Base-by-base conservation (phyloP, 805 yeast species). In the Kregervanrija delftensis region DNA sequence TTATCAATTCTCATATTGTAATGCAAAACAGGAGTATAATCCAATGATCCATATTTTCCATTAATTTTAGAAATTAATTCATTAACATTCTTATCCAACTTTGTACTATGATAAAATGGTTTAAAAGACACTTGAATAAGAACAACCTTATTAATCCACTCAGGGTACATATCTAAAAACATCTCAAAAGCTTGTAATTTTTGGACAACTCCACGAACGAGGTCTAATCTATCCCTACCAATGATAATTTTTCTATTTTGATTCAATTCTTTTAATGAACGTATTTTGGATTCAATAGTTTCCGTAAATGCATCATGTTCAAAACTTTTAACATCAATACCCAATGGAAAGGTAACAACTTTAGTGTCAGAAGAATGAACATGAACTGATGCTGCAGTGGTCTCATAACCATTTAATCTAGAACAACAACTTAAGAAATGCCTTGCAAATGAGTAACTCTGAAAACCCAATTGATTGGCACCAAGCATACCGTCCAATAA, bases 361-460 rank as follows among this genome's bases (percentile, higher is more conserved):
- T 81, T 73, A 2, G 89, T 83, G 14, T 77, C 76, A 33, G 83
- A 75, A 16, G 97, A 96, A 64, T 86, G 87, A 13, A 85, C 85
- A 41, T 73, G 69, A 14, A 90, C 78, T 10, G 72, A 63, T 42
- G 69, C 67, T 10, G 75, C 70, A 3, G 78, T 70, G 11, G 80
- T 79, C 45, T 89, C 95, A 52, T 85, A 81, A 12, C 96, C 98
- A 40, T 90, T 65, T 13, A 93, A 71, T 56, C 99, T 76, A 30
- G 95, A 78, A 60, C 96, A 87, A 48, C 96, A 83, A 43, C 95
- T 83, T 34, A 90, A 74, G 61, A 93, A 91, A 68, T 93, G 99
- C 54, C 96, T 76, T 37, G 88, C 81, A 68, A 90, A 91, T 8
- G 91, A 80, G 44, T 76, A 80, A 53, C 87, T 79, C 63, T 93